phyloP scores from a whole-genome alignment of 2,329 filamentous ascomycete genomes.

The Penicillium rolfsii region DNA sequence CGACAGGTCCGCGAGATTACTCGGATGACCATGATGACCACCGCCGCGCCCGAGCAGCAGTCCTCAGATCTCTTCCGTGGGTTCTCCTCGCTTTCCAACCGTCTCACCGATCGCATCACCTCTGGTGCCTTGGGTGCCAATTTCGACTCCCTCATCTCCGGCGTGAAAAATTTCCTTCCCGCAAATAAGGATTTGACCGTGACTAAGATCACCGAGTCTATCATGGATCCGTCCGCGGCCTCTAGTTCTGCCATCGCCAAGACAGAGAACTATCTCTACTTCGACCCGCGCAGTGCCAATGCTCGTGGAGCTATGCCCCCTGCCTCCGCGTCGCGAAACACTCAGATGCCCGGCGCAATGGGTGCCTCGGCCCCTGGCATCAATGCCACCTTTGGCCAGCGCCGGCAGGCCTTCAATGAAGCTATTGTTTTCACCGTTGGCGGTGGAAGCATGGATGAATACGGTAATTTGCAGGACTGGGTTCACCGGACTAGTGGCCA shows the following conservation, averaged over 20 bases:
- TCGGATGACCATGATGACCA: conserved; percentile 97
- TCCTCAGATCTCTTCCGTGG: conserved; percentile 81
- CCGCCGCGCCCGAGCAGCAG: conserved; percentile 67
- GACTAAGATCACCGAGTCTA: conserved; percentile 95
- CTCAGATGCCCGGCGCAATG: conserved; percentile 49
- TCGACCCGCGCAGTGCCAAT: conserved; percentile 91
- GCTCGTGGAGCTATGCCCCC: conserved; percentile 90
- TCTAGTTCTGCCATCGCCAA: conserved; percentile 92
- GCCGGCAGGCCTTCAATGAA: conserved; percentile 85
- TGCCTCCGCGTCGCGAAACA: conserved; percentile 59
- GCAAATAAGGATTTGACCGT: conserved; percentile 93
- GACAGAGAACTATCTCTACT: conserved; percentile 96
- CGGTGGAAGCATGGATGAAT: conserved; percentile 98
- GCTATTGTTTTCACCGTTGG: conserved; percentile 94
- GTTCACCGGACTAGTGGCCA: conserved; percentile 70
- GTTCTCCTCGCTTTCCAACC: conserved; percentile 87
- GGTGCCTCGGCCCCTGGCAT: conserved; percentile 63
- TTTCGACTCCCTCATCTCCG: conserved; percentile 90
- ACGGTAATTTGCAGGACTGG: conserved; percentile 97
- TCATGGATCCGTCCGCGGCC: conserved; percentile 93
- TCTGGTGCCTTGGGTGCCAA: conserved; percentile 85
- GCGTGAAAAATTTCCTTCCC: conserved; percentile 97
- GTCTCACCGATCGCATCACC: conserved; percentile 90
- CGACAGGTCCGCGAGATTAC: conserved; percentile 91
- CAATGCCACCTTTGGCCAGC: conserved; percentile 84